phyloP scores from a whole-genome alignment of 2,329 filamentous ascomycete genomes.

The Fusarium sp. region DNA sequence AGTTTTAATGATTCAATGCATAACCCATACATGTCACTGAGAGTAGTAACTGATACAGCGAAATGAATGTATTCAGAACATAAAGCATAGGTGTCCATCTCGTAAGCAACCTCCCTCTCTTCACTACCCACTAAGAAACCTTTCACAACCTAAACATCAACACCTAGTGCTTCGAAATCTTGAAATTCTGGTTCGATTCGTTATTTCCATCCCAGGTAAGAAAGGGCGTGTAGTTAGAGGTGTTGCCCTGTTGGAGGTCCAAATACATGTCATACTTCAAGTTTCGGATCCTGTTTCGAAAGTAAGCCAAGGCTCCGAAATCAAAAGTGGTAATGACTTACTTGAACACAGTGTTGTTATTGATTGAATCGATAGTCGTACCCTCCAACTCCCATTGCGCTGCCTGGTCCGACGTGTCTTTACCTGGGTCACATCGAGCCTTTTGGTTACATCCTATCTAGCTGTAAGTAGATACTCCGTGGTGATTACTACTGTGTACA shows the following conservation, averaged over 20 bases:
- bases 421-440: not conserved
- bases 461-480: not conserved
- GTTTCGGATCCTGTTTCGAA: not conserved
- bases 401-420: not conserved
- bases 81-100: not conserved
- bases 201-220: not conserved
- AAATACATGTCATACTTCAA: not conserved
- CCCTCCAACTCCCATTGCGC: not conserved
- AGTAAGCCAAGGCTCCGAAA: not conserved
- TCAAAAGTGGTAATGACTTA: not conserved
- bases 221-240: fast-evolving
- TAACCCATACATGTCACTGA: fast-evolving
- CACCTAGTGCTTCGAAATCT: not conserved
- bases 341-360: not conserved
- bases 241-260: fast-evolving
- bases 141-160: not conserved
- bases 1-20: not conserved
- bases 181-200: not conserved
- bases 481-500: fast-evolving
- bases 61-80: not conserved
- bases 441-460: not conserved
- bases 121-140: not conserved
- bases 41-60: fast-evolving
- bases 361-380: not conserved
- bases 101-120: not conserved